Conservation (phyloP, 306 rosid genomes). For the Pyrus bretschneideri region DNA sequence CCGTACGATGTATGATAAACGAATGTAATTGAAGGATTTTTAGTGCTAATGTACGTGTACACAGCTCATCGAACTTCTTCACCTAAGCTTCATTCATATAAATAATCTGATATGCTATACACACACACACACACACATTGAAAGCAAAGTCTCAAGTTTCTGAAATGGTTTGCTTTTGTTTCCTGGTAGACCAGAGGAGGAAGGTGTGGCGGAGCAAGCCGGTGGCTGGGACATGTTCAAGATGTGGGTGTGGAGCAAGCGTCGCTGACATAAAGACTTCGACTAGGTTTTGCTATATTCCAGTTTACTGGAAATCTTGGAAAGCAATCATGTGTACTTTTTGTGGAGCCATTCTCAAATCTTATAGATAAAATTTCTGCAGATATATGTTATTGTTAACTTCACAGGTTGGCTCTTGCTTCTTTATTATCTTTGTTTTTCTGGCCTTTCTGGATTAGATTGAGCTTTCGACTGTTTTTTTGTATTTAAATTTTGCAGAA, state of each 20-base stretch:
- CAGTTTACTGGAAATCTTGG: conserved; percentile 55
- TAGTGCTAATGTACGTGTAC: background rate
- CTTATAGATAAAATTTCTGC: conserved; percentile 30
- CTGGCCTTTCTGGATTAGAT: background rate
- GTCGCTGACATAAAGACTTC: conserved; percentile 66
- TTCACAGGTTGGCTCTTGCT: background rate
- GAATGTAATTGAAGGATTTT: accelerated
- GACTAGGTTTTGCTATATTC: conserved; percentile 61
- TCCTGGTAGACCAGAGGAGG: conserved; percentile 58
- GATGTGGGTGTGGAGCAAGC: conserved; percentile 71
- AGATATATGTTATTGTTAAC: too few species aligned
- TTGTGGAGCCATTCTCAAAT: conserved; percentile 79
- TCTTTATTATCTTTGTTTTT: too few species aligned
- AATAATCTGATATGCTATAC: background rate
- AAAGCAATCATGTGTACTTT: conserved; percentile 70
- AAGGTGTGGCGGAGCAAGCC: conserved; percentile 61
- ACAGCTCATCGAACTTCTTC: background rate
- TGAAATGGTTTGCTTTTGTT: conserved; percentile 72
- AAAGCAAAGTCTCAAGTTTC: background rate
- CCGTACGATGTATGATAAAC: accelerated
- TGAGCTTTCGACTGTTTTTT: background rate
- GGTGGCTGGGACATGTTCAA: conserved; percentile 68
- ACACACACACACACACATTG: too few species aligned
- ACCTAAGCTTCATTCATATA: background rate
- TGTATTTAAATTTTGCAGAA: background rate